A percentile compares a stretch with the other conserved stretches of the same genome.
Evolutionary conservation across 1,139 yeast species (phyloP).

Genomic region (Candida glucosophila): DNA sequence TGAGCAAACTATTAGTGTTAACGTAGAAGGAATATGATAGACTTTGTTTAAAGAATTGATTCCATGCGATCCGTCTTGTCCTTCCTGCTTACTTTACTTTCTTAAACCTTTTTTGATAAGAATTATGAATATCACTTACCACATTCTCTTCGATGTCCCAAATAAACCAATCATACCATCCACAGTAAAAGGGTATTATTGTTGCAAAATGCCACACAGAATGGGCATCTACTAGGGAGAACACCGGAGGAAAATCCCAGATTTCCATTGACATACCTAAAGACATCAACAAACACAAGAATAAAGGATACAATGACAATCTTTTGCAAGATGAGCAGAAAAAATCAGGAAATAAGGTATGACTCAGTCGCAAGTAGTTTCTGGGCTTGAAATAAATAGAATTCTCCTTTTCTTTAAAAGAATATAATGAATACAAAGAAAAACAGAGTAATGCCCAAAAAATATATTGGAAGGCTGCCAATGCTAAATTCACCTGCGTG

Average conservation of each 20-base stretch:
- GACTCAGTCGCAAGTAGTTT: slow-evolving; percentile 15
- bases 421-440: slow-evolving; percentile 22
- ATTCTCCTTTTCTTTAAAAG: slow-evolving; percentile 11
- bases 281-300: slow-evolving; percentile 43
- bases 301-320: slow-evolving; percentile 33
- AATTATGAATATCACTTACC: slow-evolving; percentile 5
- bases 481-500: slow-evolving; percentile 79
- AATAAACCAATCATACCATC: slow-evolving; percentile 42
- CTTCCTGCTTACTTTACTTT: slow-evolving; percentile 8
- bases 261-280: slow-evolving; percentile 81
- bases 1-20: background rate
- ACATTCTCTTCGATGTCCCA: slow-evolving; percentile 38
- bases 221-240: slow-evolving; percentile 80
- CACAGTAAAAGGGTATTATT: slow-evolving; percentile 47
- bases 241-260: slow-evolving; percentile 75
- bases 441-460: slow-evolving; percentile 24
- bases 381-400: slow-evolving; percentile 13
- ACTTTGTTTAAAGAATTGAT: too few species aligned
- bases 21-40: too few species aligned
- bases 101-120: too few species aligned
- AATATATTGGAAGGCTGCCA: slow-evolving; percentile 72
- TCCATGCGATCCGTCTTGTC: too few species aligned
- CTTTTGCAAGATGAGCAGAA: slow-evolving; percentile 30
- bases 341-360: slow-evolving; percentile 24
- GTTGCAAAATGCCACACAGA: slow-evolving; percentile 87